phyloP scores from a whole-genome alignment of 257 asterid genomes.

The Plantago ovata region DNA sequence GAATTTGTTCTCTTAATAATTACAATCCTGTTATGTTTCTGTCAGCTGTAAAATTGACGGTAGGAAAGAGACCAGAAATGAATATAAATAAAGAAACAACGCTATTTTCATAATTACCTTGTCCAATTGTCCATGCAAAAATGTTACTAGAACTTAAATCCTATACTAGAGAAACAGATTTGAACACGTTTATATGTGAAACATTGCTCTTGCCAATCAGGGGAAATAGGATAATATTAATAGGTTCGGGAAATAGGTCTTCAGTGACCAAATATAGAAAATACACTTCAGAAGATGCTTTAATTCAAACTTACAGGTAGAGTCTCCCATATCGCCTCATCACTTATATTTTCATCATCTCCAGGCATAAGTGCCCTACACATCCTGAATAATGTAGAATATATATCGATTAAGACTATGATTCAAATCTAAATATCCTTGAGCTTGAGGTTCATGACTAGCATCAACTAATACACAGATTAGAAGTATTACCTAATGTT shows the following conservation, averaged over 20 bases:
- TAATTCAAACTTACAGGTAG: slow-evolving; percentile 77
- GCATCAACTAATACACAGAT: slow-evolving; percentile 12
- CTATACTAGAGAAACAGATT: background rate
- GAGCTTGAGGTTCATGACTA: slow-evolving; percentile 5
- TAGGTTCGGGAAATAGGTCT: too few relatives aligned
- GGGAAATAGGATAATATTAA: slow-evolving; percentile 13
- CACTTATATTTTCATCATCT: slow-evolving; percentile 81
- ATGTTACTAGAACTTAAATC: background rate
- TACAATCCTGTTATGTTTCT: too few relatives aligned
- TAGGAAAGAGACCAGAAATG: too few relatives aligned
- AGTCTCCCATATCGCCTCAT: slow-evolving; percentile 95
- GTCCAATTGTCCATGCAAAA: too few relatives aligned
- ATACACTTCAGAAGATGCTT: slow-evolving; percentile 8
- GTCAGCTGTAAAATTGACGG: too few relatives aligned
- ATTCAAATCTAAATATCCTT: slow-evolving; percentile 12
- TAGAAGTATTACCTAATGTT: slow-evolving; percentile 62
- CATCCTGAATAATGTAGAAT: slow-evolving; percentile 54
- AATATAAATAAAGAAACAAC: too few relatives aligned
- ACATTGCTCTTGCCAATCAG: background rate
- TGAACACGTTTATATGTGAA: background rate
- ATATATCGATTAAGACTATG: slow-evolving; percentile 13
- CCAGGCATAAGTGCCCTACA: slow-evolving; percentile 96
- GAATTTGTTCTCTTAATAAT: too few relatives aligned
- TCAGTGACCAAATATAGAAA: background rate
- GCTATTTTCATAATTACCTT: too few relatives aligned